Evolutionary conservation across 768 basidiomycete genomes (phyloP).

Genomic region (Boletus huronensis): DNA sequence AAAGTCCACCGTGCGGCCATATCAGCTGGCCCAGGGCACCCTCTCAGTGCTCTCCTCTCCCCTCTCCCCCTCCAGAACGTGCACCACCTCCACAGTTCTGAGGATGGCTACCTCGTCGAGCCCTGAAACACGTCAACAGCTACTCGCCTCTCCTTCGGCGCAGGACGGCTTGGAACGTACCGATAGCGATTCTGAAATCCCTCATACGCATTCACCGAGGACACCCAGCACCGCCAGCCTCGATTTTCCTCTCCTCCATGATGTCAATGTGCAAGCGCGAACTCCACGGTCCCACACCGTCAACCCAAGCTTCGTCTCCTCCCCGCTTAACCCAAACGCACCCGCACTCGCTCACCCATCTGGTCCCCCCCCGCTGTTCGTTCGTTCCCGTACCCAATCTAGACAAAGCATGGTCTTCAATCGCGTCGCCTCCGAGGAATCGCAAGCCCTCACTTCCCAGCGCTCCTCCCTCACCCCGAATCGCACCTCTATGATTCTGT

Average conservation of each 20-base stretch:
- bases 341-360: conserved; percentile 14
- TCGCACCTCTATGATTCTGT: conserved; percentile 64
- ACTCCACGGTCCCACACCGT: conserved; percentile 27
- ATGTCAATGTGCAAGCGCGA: conserved; percentile 3
- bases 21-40: not conserved
- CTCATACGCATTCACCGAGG: conserved; percentile 3
- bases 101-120: conserved; percentile 42
- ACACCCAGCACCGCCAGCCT: conserved; percentile 27
- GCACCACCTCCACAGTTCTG: not conserved
- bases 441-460: conserved; percentile 37
- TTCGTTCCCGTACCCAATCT: conserved; percentile 39
- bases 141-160: conserved; percentile 19
- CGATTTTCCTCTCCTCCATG: conserved; percentile 32
- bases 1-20: not conserved
- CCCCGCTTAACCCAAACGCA: conserved; percentile 49
- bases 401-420: conserved; percentile 40
- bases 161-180: conserved; percentile 1
- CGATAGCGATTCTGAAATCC: conserved; percentile 8
- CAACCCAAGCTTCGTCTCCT: conserved; percentile 40
- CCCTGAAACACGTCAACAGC: conserved; percentile 49
- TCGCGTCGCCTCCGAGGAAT: conserved; percentile 45
- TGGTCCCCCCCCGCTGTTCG: conserved; percentile 9
- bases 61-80: not conserved
- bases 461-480: conserved; percentile 18
- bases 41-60: not conserved